Base-by-base conservation (phyloP, 345 rosid genomes). In the Turritis glabra region DNA sequence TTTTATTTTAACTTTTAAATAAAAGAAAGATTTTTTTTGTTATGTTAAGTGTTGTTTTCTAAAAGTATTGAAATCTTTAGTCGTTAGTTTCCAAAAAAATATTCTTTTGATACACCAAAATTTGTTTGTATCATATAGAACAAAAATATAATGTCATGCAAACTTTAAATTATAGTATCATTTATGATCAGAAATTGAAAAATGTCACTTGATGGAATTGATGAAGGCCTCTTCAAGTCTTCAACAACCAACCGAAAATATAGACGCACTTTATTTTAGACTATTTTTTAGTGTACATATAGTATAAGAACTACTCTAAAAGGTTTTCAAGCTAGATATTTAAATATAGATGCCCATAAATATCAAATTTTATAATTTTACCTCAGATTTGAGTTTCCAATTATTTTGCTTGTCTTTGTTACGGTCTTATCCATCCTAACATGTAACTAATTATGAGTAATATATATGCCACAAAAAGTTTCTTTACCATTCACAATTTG, bases 211-310 rank as follows among this genome's bases (percentile, higher is more conserved):
- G 73, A 47, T 22, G 32, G 38, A 66, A 58, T 67, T 75, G 73
- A 75, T 58, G 67, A 48, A 67, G 55, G 73, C 27, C 67, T 50
- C 79, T 47, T 75, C 33, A 75, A 75, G 73, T 75, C 68, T 64
- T 58, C 79, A 75, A 75, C 79, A 14, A 66, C 73, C 73, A 74
- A 65, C 78, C 72, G 33, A 5, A 44, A 33, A 32, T 65, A 56
- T 27, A 18, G 78, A 57, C 40, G 48, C 46, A 14, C 66, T 33
- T 33, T 46, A 17, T 17, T 46, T 46, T 43, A 43, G 47, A 14
- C 41, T 11, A 7, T 33, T 30, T 32, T 1, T 32, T 33, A 8
- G 38, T 33, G 38, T 7, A 33, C 10, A 11, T 37, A 37, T 37
- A 37, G 15, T 37, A 37, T 37, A 41, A 44, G 21, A 43, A n/a